Conservation (phyloP, 2,329 filamentous ascomycete genomes). For the Phyllosticta citribraziliensis region DNA sequence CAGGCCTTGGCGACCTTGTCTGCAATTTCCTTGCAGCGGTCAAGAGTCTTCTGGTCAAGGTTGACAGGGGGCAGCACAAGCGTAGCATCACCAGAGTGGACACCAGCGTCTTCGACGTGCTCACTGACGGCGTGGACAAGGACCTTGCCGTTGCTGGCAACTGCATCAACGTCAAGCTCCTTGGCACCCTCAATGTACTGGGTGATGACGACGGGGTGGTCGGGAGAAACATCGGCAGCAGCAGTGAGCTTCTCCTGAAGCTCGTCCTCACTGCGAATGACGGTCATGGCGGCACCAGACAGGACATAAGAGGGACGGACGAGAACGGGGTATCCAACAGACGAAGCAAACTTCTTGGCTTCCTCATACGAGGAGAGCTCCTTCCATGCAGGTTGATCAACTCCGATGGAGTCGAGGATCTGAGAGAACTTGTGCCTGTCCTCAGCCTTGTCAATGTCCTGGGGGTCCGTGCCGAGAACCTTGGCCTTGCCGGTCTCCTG, state of each 20-base stretch:
- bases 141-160: slow-evolving; percentile 76
- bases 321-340: slow-evolving; percentile 86
- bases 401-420: slow-evolving; percentile 90
- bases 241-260: slow-evolving; percentile 92
- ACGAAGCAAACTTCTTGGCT: slow-evolving; percentile 75
- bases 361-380: slow-evolving; percentile 84
- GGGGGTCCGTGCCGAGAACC: slow-evolving; percentile 83
- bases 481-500: slow-evolving; percentile 86
- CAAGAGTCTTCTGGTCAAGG: slow-evolving; percentile 68
- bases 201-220: slow-evolving; percentile 95
- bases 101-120: slow-evolving; percentile 93
- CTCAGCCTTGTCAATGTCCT: slow-evolving; percentile 95
- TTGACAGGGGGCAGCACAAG: slow-evolving; percentile 79
- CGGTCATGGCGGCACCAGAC: slow-evolving; percentile 96
- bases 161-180: slow-evolving; percentile 94
- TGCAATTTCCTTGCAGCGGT: slow-evolving; percentile 88
- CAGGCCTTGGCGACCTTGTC: slow-evolving; percentile 94
- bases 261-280: slow-evolving; percentile 79
- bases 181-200: slow-evolving; percentile 96
- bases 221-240: slow-evolving; percentile 81
- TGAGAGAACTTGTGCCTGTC: slow-evolving; percentile 97
- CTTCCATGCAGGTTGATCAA: slow-evolving; percentile 97
- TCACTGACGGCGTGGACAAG: slow-evolving; percentile 88
- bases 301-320: slow-evolving; percentile 93
- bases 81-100: slow-evolving; percentile 95